Base-by-base conservation (phyloP, 306 rosid species). In the Medicago lupulina region DNA sequence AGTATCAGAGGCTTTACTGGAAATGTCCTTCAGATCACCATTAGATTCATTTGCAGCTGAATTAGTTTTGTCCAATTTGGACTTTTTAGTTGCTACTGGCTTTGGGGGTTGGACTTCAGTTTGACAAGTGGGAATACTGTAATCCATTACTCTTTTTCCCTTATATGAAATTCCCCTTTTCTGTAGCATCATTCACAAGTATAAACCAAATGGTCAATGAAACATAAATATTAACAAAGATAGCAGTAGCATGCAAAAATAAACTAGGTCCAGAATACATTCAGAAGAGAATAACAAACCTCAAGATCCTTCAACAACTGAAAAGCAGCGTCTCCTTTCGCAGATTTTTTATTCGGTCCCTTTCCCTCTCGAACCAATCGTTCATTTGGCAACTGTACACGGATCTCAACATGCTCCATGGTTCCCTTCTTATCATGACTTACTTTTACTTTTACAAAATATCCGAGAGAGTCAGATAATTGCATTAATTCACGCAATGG, bases 311-410 rank as follows among this genome's bases (percentile, higher is more conserved):
- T 83, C 81, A 95, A 83, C 61, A 95, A 79, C 62, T 11, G 82
- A 70, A 81, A 88, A 31, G 97, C 93, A 36, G 99, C 99, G 72
- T 85, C 90, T 83, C 96, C 99, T 84, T 86, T 92, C 40, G 97
- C 96, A 14, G 63, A 53, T 83, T 92, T 90, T 71, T 80, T 86
- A 73, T 62, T 82, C 16, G 61, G 71, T 34, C 91, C 96, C 21
- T 38, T 34, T 71, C 92, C 98, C 49, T 83, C 76, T 49, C 77
- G 89, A 71, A 76, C 83, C 83, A 95, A 79, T 16, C 83, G 80
- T 73, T 38, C 82, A 71, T 89, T 85, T 67, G 86, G 81, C 60
- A 95, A 85, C 82, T 92, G 97, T 36, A 95, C 82, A 53, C 85
- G 89, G 70, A 95, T 90, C 82, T 71, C 82, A 1, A 82, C 91